These are phyloP conservation scores for Fagopyrum homotropicum DNA, from an alignment of 148 eudicot genomes.

Conservation along the genomic window DNA sequence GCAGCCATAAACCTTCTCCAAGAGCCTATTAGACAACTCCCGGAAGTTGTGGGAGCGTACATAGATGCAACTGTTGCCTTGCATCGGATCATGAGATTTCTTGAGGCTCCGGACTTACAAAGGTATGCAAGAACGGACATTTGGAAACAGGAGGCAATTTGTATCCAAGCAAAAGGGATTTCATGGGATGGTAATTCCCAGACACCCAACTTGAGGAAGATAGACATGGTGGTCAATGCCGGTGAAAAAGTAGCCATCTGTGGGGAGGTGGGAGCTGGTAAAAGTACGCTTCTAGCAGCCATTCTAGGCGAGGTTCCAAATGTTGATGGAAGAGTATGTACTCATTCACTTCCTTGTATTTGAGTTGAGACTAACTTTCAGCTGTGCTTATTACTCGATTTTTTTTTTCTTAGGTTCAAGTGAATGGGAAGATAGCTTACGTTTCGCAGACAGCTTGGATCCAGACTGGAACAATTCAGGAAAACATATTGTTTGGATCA, in stretches of 20 bases:
- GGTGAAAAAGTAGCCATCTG: conserved; percentile 19
- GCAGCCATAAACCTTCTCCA: conserved; percentile 29
- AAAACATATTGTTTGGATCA: conserved; percentile 24
- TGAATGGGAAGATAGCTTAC: conserved; percentile 18
- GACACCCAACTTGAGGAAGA: conserved; percentile 5
- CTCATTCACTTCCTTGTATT: background rate
- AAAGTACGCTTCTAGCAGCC: conserved; percentile 17
- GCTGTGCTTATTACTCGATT: background rate
- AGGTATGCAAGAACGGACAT: conserved; percentile 2
- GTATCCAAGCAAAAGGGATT: conserved; percentile 13
- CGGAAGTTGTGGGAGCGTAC: conserved; percentile 28
- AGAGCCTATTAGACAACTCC: conserved; percentile 30
- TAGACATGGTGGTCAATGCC: conserved; percentile 8
- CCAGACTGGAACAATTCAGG: conserved; percentile 22
- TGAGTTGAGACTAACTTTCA: too few species aligned
- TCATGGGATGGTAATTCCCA: conserved; percentile 11
- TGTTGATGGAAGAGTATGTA: conserved; percentile 11
- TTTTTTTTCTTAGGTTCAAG: conserved; percentile 15
- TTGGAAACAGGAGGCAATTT: background rate
- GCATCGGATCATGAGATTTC: conserved; percentile 24
- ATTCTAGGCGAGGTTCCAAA: conserved; percentile 20
- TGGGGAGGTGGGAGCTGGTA: conserved; percentile 22
- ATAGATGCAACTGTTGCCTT: conserved; percentile 31
- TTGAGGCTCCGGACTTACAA: conserved; percentile 32
- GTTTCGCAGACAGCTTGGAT: conserved; percentile 26